phyloP scores from a whole-genome alignment of 1,284 basidiomycete genomes.

The Microbotryum violaceum region DNA sequence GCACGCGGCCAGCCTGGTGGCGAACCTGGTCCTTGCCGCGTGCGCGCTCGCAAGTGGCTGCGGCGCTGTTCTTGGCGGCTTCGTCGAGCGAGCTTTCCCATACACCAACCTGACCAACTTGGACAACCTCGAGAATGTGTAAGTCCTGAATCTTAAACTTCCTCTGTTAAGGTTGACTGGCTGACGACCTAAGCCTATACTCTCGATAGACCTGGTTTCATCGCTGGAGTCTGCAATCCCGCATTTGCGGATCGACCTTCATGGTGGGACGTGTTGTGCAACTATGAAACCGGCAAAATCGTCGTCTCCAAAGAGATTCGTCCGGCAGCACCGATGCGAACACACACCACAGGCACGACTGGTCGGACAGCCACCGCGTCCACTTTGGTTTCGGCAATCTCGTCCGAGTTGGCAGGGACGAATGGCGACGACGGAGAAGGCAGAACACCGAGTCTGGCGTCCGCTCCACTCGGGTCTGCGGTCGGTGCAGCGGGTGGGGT shows the following conservation, averaged over 20 bases:
- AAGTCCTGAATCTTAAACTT: slow-evolving; percentile 39
- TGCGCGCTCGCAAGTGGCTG: slow-evolving; percentile 87
- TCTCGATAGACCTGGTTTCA: slow-evolving; percentile 66
- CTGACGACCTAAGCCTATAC: background rate
- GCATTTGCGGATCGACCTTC: slow-evolving; percentile 77
- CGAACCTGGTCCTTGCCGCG: slow-evolving; percentile 81
- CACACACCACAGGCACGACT: no score
- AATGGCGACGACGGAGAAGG: no score
- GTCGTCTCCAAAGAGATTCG: slow-evolving; percentile 77
- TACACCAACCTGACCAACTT: slow-evolving; percentile 83
- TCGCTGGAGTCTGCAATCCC: slow-evolving; percentile 93
- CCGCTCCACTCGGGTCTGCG: no score
- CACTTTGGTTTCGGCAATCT: no score
- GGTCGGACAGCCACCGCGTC: no score
- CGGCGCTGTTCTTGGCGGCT: slow-evolving; percentile 73
- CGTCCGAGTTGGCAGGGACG: no score
- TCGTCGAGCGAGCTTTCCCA: slow-evolving; percentile 82
- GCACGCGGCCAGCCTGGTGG: slow-evolving; percentile 69
- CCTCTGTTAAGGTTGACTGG: background rate
- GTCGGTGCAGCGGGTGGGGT: no score
- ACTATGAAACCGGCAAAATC: slow-evolving; percentile 76
- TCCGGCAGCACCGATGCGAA: slow-evolving; percentile 24
- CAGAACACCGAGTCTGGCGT: no score
- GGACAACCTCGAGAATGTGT: slow-evolving; percentile 83
- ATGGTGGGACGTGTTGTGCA: slow-evolving; percentile 84